Percentiles rank a stretch among this genome's conserved stretches.
Evolutionary conservation across 371 early-diverging fungal species (phyloP).

Genomic region (Aphelidium insulamus): DNA sequence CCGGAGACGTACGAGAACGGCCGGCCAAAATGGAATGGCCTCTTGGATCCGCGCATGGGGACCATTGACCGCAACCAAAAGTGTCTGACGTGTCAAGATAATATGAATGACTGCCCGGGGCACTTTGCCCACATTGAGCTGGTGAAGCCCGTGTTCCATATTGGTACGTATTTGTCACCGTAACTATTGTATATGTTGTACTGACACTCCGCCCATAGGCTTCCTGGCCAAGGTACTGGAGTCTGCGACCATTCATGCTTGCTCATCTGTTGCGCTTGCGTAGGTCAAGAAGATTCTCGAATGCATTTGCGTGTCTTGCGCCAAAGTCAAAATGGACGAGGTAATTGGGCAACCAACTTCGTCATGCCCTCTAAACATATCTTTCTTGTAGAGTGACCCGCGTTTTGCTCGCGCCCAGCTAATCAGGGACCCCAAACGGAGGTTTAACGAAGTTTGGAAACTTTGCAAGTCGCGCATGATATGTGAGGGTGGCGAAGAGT

Average conservation of each 20-base stretch:
- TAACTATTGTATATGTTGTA: background rate
- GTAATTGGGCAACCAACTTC: too few species aligned
- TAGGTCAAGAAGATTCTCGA: slow-evolving; percentile 93
- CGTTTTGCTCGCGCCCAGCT: slow-evolving; percentile 43
- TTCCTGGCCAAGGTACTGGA: slow-evolving; percentile 39
- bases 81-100: slow-evolving; percentile 93
- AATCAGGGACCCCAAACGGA: slow-evolving; percentile 46
- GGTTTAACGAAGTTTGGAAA: slow-evolving; percentile 80
- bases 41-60: slow-evolving; percentile 97
- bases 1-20: slow-evolving; percentile 93
- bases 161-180: slow-evolving; percentile 20
- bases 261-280: too few species aligned
- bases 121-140: slow-evolving; percentile 99
- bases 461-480: slow-evolving; percentile 62
- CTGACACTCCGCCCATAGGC: slow-evolving; percentile 13
- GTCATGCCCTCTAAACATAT: too few species aligned
- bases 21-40: slow-evolving; percentile 61
- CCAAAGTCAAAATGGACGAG: slow-evolving; percentile 79
- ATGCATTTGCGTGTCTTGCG: slow-evolving; percentile 95
- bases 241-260: too few species aligned
- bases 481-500: slow-evolving; percentile 65
- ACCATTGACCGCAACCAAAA: slow-evolving; percentile 95
- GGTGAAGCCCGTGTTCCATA: slow-evolving; percentile 93
- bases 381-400: slow-evolving; percentile 25
- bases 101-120: slow-evolving; percentile 92